These are phyloP conservation scores for Coniella lustricola DNA, from an alignment of 2,329 filamentous ascomycete species.

Conservation along the genomic window DNA sequence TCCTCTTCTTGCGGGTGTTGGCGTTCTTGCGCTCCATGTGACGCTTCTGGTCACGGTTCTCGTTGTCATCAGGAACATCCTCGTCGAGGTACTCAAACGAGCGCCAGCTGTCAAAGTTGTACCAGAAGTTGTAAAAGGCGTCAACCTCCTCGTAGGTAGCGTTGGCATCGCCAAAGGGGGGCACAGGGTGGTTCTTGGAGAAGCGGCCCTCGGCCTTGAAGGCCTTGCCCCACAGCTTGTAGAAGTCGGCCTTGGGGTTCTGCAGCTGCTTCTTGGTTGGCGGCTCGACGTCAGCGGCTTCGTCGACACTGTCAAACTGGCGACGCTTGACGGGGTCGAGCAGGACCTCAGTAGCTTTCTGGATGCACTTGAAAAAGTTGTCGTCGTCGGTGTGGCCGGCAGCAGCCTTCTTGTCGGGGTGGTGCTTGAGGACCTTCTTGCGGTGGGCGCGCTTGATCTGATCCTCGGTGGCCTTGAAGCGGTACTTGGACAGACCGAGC, in stretches of 20 bases:
- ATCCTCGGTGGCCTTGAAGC: constrained; percentile 87
- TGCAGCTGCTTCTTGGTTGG: constrained; percentile 84
- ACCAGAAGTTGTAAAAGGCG: constrained; percentile 99
- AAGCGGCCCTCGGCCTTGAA: constrained; percentile 92
- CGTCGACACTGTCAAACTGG: constrained; percentile 95
- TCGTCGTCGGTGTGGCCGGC: constrained; percentile 83
- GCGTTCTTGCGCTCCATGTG: constrained; percentile 98
- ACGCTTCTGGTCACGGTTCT: constrained; percentile 98
- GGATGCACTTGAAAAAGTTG: constrained; percentile 99
- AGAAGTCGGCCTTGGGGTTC: constrained; percentile 69
- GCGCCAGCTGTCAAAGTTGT: constrained; percentile 98
- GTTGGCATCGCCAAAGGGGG: constrained; percentile 75
- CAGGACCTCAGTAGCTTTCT: constrained; percentile 92
- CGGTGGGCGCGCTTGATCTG: constrained; percentile 99
- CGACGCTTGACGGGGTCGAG: constrained; percentile 86
- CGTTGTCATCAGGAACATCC: constrained; percentile 97
- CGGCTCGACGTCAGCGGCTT: constrained; percentile 84
- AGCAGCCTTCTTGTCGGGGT: constrained; percentile 98
- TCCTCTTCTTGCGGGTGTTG: constrained; percentile 97
- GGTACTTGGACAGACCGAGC: constrained; percentile 85
- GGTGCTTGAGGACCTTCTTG: constrained; percentile 98
- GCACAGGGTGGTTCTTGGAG: constrained; percentile 85
- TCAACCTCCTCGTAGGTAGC: constrained; percentile 86
- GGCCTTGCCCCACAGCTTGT: constrained; percentile 86
- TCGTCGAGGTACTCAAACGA: constrained; percentile 98